A percentile compares a stretch with the other conserved stretches of the same genome.
These are phyloP conservation scores for Cladosporium halotolerans DNA, from an alignment of 2,329 filamentous ascomycete genomes.

Conservation along the genomic window DNA sequence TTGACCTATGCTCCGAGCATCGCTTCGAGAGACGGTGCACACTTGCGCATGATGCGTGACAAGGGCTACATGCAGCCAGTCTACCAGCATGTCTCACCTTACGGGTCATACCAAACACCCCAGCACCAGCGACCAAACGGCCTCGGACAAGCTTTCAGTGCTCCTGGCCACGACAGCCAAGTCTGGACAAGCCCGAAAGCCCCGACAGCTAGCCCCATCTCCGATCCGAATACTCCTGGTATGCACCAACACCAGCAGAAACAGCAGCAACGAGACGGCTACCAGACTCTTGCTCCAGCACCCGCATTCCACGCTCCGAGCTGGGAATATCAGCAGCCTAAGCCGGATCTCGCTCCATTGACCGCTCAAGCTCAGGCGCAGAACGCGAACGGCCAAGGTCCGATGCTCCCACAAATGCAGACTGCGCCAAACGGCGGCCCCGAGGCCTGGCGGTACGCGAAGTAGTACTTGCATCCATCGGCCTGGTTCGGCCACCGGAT, in stretches of 20 bases:
- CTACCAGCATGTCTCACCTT: slow-evolving; percentile 10
- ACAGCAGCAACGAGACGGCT: slow-evolving; percentile 15
- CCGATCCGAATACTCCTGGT: slow-evolving; percentile 24
- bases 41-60: slow-evolving; percentile 30
- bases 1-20: slow-evolving; percentile 23
- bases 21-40: slow-evolving; percentile 27
- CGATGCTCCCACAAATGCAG: slow-evolving; percentile 28
- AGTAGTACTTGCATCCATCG: not conserved
- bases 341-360: slow-evolving; percentile 3
- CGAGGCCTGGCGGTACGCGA: slow-evolving; percentile 2
- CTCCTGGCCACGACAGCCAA: not conserved
- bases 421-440: slow-evolving; percentile 6
- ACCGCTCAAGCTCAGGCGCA: slow-evolving; percentile 2
- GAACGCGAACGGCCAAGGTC: slow-evolving; percentile 11
- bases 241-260: slow-evolving; percentile 9
- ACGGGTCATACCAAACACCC: slow-evolving; percentile 1
- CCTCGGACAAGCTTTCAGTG: not conserved
- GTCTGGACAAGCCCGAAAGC: slow-evolving; percentile 26
- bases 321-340: not conserved
- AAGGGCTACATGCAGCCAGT: slow-evolving; percentile 20
- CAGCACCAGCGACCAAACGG: slow-evolving; percentile 15
- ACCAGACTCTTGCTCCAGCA: not conserved
- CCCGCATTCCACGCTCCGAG: not conserved
- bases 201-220: slow-evolving; percentile 29
- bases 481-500: not conserved